Percentiles rank a stretch among this genome's conserved stretches.
phyloP scores from a whole-genome alignment of 139 green algal species.

The Chlamydomonas schloesseri region DNA sequence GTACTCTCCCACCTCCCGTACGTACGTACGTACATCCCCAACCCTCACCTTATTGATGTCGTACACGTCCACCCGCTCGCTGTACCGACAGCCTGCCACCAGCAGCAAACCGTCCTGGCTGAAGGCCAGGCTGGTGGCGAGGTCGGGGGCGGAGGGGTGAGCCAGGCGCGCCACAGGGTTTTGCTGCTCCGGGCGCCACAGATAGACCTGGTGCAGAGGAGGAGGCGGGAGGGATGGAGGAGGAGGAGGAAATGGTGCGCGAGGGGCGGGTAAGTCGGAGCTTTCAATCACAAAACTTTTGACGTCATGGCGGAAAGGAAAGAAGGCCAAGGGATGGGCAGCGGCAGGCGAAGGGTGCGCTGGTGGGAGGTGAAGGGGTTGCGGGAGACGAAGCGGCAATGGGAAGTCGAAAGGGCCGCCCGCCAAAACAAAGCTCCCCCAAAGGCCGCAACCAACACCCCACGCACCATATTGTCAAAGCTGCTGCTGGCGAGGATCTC shows the following conservation, averaged over 20 bases:
- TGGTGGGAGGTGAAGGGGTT: too few species aligned
- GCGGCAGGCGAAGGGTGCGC: too few species aligned
- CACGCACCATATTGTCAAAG: constrained; percentile 15
- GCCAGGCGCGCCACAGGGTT: constrained; percentile 23
- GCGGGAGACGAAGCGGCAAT: too few species aligned
- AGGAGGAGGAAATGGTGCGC: too few species aligned
- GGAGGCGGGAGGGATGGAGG: neutral
- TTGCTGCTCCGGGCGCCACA: constrained; percentile 30
- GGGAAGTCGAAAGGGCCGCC: too few species aligned
- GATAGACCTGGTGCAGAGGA: neutral
- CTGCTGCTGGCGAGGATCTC: constrained; percentile 1
- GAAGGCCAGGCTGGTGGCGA: constrained; percentile 27
- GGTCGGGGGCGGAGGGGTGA: constrained; percentile 28
- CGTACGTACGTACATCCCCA: too few species aligned
- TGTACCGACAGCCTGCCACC: neutral
- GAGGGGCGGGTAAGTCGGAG: too few species aligned
- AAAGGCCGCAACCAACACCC: neutral
- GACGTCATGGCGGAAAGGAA: too few species aligned
- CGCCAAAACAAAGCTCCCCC: too few species aligned
- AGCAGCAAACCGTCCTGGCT: constrained; percentile 28
- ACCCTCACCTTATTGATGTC: constrained; percentile 23
- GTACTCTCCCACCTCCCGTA: too few species aligned
- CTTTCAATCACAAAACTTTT: too few species aligned
- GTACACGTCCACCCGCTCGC: constrained; percentile 36
- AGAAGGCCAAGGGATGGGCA: too few species aligned